These are phyloP conservation scores for Wickerhamiella australiensis DNA, from an alignment of 805 yeast genomes.

Conservation along the genomic window DNA sequence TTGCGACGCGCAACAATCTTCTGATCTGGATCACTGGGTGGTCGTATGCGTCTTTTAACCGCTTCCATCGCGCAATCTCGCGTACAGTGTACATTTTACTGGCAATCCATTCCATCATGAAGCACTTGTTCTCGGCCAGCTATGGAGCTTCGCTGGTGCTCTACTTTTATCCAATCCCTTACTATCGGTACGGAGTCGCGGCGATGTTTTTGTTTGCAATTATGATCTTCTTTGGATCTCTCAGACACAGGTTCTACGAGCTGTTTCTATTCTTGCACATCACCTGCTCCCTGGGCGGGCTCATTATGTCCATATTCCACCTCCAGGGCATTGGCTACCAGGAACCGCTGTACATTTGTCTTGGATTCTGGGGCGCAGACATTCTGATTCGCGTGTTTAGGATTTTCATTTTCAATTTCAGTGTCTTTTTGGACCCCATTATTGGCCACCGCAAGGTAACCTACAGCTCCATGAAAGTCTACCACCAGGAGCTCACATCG, in stretches of 20 bases:
- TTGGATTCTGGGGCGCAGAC: slow-evolving; percentile 58
- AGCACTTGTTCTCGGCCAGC: slow-evolving; percentile 35
- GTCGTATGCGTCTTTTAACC: slow-evolving; percentile 42
- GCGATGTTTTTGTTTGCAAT: slow-evolving; percentile 28
- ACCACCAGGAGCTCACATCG: slow-evolving; percentile 38
- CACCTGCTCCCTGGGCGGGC: slow-evolving; percentile 39
- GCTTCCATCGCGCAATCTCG: slow-evolving; percentile 47
- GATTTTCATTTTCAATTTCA: slow-evolving; percentile 29
- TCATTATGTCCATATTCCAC: slow-evolving; percentile 48
- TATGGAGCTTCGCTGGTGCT: slow-evolving; percentile 26
- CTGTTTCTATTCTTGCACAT: slow-evolving; percentile 43
- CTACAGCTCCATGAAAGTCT: slow-evolving; percentile 33
- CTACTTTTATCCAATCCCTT: slow-evolving; percentile 28
- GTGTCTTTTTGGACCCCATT: slow-evolving; percentile 29
- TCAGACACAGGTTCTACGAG: slow-evolving; percentile 46
- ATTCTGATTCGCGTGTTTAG: slow-evolving; percentile 45
- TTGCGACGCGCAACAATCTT: slow-evolving; percentile 54
- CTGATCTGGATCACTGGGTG: slow-evolving; percentile 49
- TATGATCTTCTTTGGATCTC: slow-evolving; percentile 37
- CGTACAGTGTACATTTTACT: slow-evolving; percentile 34
- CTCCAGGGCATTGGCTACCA: slow-evolving; percentile 40
- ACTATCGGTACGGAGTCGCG: slow-evolving; percentile 29
- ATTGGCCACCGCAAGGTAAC: slow-evolving; percentile 25
- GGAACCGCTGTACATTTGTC: slow-evolving; percentile 41
- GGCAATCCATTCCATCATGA: slow-evolving; percentile 38